phyloP scores from a whole-genome alignment of 257 asterid genomes.

The Rehmannia glutinosa region DNA sequence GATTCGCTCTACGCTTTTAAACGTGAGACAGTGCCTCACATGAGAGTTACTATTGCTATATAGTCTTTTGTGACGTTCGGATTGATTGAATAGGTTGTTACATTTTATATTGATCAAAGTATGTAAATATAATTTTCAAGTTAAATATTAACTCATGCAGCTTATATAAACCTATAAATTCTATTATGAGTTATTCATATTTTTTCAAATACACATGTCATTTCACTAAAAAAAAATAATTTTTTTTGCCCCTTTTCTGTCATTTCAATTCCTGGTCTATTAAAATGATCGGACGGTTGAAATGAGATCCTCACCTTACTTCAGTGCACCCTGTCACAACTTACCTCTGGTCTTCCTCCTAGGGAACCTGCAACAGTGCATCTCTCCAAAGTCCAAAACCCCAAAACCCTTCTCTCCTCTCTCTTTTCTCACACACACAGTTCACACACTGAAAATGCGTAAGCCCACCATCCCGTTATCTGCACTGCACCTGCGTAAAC shows the following conservation, averaged over 20 bases:
- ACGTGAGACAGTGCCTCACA: no score
- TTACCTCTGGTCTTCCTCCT: constrained; percentile 10
- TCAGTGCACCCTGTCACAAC: constrained; percentile 10
- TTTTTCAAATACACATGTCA: no score
- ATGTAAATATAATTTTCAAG: no score
- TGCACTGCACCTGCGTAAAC: constrained; percentile 42
- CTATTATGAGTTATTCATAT: no score
- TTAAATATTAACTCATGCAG: no score
- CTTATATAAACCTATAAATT: no score
- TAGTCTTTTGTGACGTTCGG: no score
- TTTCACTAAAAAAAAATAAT: background rate
- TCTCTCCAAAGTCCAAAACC: constrained; percentile 17
- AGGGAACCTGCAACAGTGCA: background rate
- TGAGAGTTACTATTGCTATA: no score
- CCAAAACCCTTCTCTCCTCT: constrained; percentile 27
- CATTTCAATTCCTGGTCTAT: background rate
- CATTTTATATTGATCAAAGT: no score
- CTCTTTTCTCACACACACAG: background rate
- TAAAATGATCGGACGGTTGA: constrained; percentile 5
- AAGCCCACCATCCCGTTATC: constrained; percentile 34
- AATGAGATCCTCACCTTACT: constrained; percentile 6
- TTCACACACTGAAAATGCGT: constrained; percentile 46
- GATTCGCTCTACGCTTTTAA: no score
- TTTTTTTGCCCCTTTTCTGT: background rate
- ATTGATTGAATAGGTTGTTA: no score